These are phyloP conservation scores for Phaeotremella skinneri DNA, from an alignment of 768 basidiomycete genomes.

Conservation along the genomic window DNA sequence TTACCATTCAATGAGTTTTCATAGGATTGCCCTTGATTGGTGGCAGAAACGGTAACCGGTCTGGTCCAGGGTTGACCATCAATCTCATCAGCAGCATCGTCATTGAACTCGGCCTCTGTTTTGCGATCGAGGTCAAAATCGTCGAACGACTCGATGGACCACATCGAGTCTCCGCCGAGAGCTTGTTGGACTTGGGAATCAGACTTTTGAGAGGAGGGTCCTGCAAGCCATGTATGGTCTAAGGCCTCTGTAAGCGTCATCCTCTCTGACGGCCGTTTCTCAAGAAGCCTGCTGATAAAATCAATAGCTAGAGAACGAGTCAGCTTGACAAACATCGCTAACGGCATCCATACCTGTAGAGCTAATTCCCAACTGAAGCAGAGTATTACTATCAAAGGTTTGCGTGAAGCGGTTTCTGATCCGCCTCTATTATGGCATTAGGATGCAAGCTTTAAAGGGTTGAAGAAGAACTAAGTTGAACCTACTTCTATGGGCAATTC, in stretches of 20 bases:
- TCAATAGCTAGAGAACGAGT: conserved; percentile 56
- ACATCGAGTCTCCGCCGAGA: conserved; percentile 36
- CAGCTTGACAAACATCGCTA: too few species aligned
- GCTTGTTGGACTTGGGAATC: conserved; percentile 18
- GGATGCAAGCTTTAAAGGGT: conserved; percentile 55
- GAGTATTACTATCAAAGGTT: conserved; percentile 61
- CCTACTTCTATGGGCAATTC: conserved; percentile 58
- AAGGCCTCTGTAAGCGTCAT: conserved; percentile 70
- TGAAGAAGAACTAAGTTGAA: conserved; percentile 1
- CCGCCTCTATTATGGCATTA: conserved; percentile 33
- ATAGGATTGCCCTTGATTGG: conserved; percentile 19
- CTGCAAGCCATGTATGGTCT: conserved; percentile 70
- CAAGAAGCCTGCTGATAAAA: conserved; percentile 68
- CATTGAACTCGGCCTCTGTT: conserved; percentile 10
- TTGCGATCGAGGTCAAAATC: conserved; percentile 16
- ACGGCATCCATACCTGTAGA: conserved; percentile 60
- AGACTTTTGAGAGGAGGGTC: conserved; percentile 20
- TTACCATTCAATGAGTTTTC: not conserved
- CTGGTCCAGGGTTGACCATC: conserved; percentile 15
- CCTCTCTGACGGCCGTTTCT: conserved; percentile 63
- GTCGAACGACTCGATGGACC: conserved; percentile 40
- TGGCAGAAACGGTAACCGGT: conserved; percentile 31
- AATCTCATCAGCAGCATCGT: not conserved
- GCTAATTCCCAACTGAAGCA: conserved; percentile 55
- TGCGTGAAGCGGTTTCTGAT: conserved; percentile 39